A percentile compares a stretch with the other conserved stretches of the same genome.
phyloP scores from a whole-genome alignment of 1,139 yeast species.

The Yamadazyma siamensis region DNA sequence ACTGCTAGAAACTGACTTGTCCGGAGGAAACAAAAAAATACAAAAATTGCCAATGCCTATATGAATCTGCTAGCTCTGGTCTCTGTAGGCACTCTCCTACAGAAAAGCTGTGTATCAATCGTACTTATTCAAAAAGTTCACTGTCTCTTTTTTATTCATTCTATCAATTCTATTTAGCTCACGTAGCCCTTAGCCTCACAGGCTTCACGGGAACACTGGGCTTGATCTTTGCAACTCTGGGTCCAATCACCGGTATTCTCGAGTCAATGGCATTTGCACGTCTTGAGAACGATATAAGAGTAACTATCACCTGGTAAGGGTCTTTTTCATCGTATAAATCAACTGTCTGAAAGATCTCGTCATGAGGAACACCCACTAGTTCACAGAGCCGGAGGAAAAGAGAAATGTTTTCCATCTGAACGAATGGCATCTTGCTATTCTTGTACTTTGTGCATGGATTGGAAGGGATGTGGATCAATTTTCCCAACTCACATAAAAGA shows the following conservation, averaged over 20 bases:
- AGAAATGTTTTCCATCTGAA: constrained; percentile 86
- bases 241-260: constrained; percentile 28
- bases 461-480: constrained; percentile 31
- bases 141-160: too few relatives aligned
- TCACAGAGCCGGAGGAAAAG: constrained; percentile 63
- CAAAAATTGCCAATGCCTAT: too few relatives aligned
- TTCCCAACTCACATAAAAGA: constrained; percentile 52
- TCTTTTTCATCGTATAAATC: constrained; percentile 74
- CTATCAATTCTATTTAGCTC: too few relatives aligned
- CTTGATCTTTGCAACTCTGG: constrained; percentile 30
- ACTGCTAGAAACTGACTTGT: too few relatives aligned
- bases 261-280: constrained; percentile 37
- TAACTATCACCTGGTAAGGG: constrained; percentile 72
- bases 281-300: constrained; percentile 72
- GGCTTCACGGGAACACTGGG: constrained; percentile 41
- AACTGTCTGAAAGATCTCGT: constrained; percentile 79
- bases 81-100: too few relatives aligned
- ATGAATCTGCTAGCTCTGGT: too few relatives aligned
- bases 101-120: too few relatives aligned
- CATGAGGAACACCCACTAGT: constrained; percentile 69
- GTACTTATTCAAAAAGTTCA: too few relatives aligned
- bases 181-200: constrained; percentile 16
- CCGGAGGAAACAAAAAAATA: too few relatives aligned
- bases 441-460: constrained; percentile 49
- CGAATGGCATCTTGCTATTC: constrained; percentile 74